Percentiles rank a stretch among this genome's conserved stretches.
Conservation (phyloP, 164 flowering plant species). For the Stephania cephalantha region DNA sequence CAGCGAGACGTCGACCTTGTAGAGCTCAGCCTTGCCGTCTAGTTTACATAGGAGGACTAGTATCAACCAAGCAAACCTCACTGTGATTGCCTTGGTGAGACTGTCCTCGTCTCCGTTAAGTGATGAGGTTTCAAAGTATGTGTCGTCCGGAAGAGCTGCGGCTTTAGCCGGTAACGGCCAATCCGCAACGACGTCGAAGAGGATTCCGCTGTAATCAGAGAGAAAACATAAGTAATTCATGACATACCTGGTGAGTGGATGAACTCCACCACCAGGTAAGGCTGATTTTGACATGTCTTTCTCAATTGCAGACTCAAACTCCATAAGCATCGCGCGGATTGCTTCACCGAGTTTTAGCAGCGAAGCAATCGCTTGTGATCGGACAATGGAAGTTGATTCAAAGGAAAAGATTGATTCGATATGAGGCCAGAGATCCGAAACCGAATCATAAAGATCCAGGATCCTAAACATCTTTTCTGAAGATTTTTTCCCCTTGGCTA, state of each 20-base stretch:
- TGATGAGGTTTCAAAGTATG: conserved; percentile 22
- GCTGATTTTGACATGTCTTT: conserved; percentile 40
- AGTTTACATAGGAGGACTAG: conserved; percentile 60
- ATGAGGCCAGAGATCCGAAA: conserved; percentile 39
- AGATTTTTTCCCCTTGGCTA: conserved; percentile 41
- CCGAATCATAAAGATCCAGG: conserved; percentile 51
- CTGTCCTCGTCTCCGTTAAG: conserved; percentile 12
- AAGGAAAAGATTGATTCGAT: conserved; percentile 53
- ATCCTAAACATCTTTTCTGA: conserved; percentile 51
- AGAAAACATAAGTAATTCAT: conserved; percentile 49
- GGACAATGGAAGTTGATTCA: conserved; percentile 39
- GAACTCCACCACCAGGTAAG: conserved; percentile 44
- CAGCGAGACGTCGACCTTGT: conserved; percentile 39
- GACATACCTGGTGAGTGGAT: conserved; percentile 40
- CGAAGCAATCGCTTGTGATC: conserved; percentile 38
- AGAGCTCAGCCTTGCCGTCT: conserved; percentile 46
- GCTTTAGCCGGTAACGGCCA: conserved; percentile 26
- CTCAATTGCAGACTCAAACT: conserved; percentile 48
- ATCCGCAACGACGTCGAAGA: conserved; percentile 43
- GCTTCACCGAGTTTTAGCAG: conserved; percentile 38
- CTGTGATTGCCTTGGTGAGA: conserved; percentile 20
- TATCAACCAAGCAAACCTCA: conserved; percentile 48
- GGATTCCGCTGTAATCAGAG: conserved; percentile 39
- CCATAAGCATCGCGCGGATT: conserved; percentile 28
- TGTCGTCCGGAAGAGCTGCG: conserved; percentile 27